A percentile compares a stretch with the other conserved stretches of the same genome.
Evolutionary conservation across 208 protist genomes (phyloP).

Genomic region (Crithidia acanthocephali): DNA sequence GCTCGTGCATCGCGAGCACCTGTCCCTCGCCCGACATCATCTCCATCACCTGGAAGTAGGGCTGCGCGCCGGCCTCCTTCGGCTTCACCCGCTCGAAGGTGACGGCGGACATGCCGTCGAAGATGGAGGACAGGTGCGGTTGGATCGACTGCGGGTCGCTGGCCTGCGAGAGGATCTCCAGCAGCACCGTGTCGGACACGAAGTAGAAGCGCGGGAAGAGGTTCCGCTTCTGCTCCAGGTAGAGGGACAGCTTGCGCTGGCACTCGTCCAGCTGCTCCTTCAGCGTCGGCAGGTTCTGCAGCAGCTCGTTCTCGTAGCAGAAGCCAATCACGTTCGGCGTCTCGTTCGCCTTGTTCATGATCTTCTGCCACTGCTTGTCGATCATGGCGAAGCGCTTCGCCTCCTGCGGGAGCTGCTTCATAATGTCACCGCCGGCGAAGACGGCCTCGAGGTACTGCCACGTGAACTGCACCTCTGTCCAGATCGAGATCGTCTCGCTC

Average conservation of each 20-base stretch:
- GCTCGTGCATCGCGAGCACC: constrained; percentile 85
- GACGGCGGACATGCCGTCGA: constrained; percentile 92
- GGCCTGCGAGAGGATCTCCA: constrained; percentile 98
- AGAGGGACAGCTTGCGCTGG: constrained; percentile 97
- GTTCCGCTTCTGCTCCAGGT: constrained; percentile 98
- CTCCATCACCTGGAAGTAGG: constrained; percentile 93
- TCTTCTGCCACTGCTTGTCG: constrained; percentile 97
- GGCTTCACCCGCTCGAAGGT: constrained; percentile 92
- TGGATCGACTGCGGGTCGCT: constrained; percentile 95
- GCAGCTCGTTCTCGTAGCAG: constrained; percentile 96
- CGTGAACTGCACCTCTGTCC: constrained; percentile 94
- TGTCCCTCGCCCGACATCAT: constrained; percentile 93
- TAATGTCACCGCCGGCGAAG: constrained; percentile 97
- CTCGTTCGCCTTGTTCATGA: constrained; percentile 97
- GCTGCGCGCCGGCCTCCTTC: constrained; percentile 88
- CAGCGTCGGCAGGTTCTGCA: constrained; percentile 94
- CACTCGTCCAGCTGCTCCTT: constrained; percentile 97
- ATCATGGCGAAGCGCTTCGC: constrained; percentile 97
- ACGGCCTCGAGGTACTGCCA: constrained; percentile 98
- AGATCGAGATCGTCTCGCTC: constrained; percentile 93
- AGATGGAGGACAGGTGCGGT: constrained; percentile 94
- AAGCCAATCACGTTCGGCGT: constrained; percentile 95
- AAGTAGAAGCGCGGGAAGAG: constrained; percentile 99
- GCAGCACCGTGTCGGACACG: constrained; percentile 97
- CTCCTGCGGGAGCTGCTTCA: constrained; percentile 97